These are phyloP conservation scores for Neonectria ditissima DNA, from an alignment of 2,329 filamentous ascomycete genomes.

Conservation along the genomic window DNA sequence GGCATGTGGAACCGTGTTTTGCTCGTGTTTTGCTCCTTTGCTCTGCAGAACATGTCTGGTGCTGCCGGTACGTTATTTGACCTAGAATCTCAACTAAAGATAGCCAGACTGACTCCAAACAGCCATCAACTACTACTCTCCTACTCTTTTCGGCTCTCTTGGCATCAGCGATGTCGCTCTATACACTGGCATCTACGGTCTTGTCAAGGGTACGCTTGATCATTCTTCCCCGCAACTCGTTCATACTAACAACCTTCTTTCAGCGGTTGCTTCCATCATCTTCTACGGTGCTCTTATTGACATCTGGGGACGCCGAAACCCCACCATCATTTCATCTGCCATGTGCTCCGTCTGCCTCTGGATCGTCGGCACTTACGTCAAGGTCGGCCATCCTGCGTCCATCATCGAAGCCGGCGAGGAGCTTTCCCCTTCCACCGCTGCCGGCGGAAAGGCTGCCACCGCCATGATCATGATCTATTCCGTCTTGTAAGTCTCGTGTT, in stretches of 20 bases:
- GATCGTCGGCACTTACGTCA: conserved; percentile 65
- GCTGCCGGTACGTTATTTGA: conserved; percentile 46
- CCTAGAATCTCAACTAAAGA: accelerated
- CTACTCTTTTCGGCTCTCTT: conserved; percentile 56
- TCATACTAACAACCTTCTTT: conserved; percentile 11
- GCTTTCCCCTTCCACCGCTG: conserved; percentile 55
- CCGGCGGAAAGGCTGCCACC: conserved; percentile 64
- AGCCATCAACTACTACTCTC: conserved; percentile 59
- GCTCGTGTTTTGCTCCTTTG: conserved; percentile 53
- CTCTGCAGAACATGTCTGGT: conserved; percentile 56
- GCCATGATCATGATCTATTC: conserved; percentile 67
- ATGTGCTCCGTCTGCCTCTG: conserved; percentile 62
- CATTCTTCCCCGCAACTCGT: accelerated
- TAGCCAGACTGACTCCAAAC: conserved; percentile 12
- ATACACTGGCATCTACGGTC: conserved; percentile 64
- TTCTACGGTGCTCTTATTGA: conserved; percentile 57
- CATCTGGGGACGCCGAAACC: conserved; percentile 53
- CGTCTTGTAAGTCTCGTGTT: conserved; percentile 57
- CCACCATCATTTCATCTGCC: conserved; percentile 60
- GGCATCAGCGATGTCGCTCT: conserved; percentile 59
- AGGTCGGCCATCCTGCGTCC: conserved; percentile 60
- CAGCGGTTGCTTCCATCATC: conserved; percentile 54
- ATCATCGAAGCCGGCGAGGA: conserved; percentile 57
- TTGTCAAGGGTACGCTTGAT: conserved; percentile 50
- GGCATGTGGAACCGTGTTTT: conserved; percentile 56